Percentiles rank a stretch among this genome's conserved stretches.
Conservation (phyloP, 176 grass and related monocot genomes). For the bread wheat (Triticum aestivum) region IWGSC_CS_RefSeq_v2.1 NC_057812.1:611434866-611435365, state of each 20-base stretch:
- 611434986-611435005: too few relatives aligned
- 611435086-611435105: background rate
- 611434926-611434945: too few relatives aligned
- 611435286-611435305: background rate
- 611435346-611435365: background rate
- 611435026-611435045: background rate
- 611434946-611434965: too few relatives aligned
- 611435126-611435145: background rate
- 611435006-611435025: too few relatives aligned
- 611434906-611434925: too few relatives aligned
- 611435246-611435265: background rate
- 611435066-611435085: background rate
- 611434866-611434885: too few relatives aligned
- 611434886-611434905: too few relatives aligned
- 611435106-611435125: background rate
- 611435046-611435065: background rate
- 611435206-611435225: background rate
- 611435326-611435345: background rate
- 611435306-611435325: background rate
- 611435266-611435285: background rate
- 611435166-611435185: background rate
- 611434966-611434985: too few relatives aligned
- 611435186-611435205: background rate
- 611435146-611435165: background rate
- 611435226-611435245: background rate